A percentile compares a stretch with the other conserved stretches of the same genome.
These are phyloP conservation scores for Fusarium pseudonygamai DNA, from an alignment of 2,329 filamentous ascomycete species.

Conservation along the genomic window DNA sequence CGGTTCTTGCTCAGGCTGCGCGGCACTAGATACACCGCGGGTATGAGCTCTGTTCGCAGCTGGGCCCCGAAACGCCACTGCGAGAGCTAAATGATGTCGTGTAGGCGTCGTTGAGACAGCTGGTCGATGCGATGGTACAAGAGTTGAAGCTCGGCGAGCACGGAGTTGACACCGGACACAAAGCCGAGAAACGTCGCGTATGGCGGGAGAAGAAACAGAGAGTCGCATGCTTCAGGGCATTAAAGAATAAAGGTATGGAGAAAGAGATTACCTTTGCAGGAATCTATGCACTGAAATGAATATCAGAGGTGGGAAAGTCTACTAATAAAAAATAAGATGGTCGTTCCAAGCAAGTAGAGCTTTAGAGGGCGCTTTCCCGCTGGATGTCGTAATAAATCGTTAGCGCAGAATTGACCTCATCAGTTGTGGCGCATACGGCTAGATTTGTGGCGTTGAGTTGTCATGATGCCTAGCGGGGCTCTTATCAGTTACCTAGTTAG, in stretches of 20 bases:
- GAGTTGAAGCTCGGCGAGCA: conserved; percentile 40
- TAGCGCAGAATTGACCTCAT: conserved; percentile 16
- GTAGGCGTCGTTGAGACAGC: conserved; percentile 9
- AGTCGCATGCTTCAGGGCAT: conserved; percentile 39
- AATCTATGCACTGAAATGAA: not conserved
- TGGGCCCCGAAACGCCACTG: not conserved
- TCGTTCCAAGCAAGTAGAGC: not conserved
- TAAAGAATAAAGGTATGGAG: not conserved
- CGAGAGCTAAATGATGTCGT: conserved; percentile 4
- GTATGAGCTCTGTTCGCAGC: conserved; percentile 1
- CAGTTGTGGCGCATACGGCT: conserved; percentile 5
- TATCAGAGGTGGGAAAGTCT: not conserved
- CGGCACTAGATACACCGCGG: conserved; percentile 25
- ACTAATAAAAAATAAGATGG: not conserved
- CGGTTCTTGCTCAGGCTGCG: conserved; percentile 11
- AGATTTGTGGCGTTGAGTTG: not conserved
- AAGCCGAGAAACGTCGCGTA: conserved; percentile 45
- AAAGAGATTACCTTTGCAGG: not conserved
- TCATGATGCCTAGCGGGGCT: conserved; percentile 7
- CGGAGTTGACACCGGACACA: conserved; percentile 49
- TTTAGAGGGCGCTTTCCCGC: not conserved
- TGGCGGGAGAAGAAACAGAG: conserved; percentile 35
- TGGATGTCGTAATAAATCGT: conserved; percentile 33
- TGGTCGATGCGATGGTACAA: conserved; percentile 29
- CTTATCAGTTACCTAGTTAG: not conserved